Evolutionary conservation across 2,329 filamentous ascomycete species (phyloP), one percentile per base, ranked within the genome.

Genomic region (Xylaria sp.): DNA sequence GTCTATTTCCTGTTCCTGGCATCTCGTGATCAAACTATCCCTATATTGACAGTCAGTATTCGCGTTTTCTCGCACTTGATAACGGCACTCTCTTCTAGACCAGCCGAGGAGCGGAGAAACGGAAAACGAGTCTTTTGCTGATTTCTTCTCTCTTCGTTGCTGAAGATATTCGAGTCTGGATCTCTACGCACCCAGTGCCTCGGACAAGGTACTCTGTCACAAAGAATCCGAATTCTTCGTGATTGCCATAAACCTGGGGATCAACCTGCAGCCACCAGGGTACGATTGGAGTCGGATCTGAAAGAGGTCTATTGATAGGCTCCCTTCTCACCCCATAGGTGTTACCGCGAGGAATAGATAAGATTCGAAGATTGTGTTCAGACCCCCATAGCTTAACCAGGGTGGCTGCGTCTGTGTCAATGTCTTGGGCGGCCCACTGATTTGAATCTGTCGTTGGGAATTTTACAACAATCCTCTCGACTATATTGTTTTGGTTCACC

Each of bases 191-290:
- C 59, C 38, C 59, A 23, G 23, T 42, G 17, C 47, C 59, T 3
- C 33, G 50, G 25, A 23, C 7, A 12, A 61, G 53, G 21, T 47
- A 43, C 42, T 61, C 53, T 53, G 37, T 61, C 7, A 57, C 53
- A 15, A 61, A 47, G 7, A 57, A 61, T 14, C 4, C 0, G 15
- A 46, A 38, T 5, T 4, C 15, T 4, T 8, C 14, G 5, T 4
- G 12, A 14, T 35, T 3, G 12, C 19, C 19, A 5, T 54, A 42
- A 4, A 21, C 15, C 35, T 1, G 14, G 19, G 9, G n/a, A 17
- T 47, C 23, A 7, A 49, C 4, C 2, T 2, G 4, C 17, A 61
- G 21, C 33, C 23, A 49, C 59, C 59, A 61, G 0, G 53, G 59
- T 25, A 61, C 14, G 19, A 57, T 19, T 2, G 53, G 31, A 17